Evolutionary conservation across 805 yeast species (phyloP).

Genomic region (Lipomyces starkeyi): DNA sequence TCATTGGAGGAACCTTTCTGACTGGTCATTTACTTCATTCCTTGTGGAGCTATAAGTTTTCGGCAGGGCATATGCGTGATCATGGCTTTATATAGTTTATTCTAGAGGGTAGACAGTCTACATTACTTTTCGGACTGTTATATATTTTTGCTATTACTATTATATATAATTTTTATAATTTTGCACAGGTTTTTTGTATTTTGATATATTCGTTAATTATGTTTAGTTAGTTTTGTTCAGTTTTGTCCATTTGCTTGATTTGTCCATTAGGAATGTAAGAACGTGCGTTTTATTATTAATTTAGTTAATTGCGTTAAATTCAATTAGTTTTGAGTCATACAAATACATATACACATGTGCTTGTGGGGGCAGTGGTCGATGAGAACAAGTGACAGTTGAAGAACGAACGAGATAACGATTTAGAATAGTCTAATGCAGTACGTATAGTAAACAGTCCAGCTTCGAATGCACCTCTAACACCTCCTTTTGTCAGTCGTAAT

Average conservation of each 20-base stretch:
- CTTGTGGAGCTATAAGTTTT: conserved; percentile 1
- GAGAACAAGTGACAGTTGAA: background rate
- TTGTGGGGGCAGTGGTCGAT: background rate
- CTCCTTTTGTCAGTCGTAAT: background rate
- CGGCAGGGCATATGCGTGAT: background rate
- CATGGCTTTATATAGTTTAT: background rate
- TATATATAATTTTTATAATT: background rate
- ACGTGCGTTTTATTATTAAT: background rate
- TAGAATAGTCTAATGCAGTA: background rate
- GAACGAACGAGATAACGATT: background rate
- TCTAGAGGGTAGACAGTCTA: background rate
- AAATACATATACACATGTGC: background rate
- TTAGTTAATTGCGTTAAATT: background rate
- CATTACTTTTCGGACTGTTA: background rate
- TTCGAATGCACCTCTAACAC: background rate
- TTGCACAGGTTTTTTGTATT: background rate
- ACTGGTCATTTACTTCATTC: background rate
- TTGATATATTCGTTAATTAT: background rate
- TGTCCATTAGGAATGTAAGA: background rate
- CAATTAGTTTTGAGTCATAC: background rate
- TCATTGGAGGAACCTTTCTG: conserved; percentile 5
- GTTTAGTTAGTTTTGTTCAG: background rate
- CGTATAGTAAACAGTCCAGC: background rate
- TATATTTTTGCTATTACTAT: background rate
- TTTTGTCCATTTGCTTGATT: background rate